phyloP scores from a whole-genome alignment of 2,329 filamentous ascomycete genomes.

The Coleophoma eucalyptorum region DNA sequence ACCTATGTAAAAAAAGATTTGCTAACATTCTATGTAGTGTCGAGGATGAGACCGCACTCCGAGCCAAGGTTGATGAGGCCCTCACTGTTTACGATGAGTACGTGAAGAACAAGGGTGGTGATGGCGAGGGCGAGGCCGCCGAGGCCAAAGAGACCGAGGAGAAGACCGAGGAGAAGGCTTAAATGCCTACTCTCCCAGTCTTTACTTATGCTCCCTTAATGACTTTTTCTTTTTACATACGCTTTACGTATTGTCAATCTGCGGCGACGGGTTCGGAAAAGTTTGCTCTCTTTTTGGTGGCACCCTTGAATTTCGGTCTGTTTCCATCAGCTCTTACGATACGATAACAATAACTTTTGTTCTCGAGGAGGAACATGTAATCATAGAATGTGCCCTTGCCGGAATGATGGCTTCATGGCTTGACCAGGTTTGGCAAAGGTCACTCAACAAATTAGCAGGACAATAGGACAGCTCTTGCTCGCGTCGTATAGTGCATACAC shows the following conservation, averaged over 20 bases:
- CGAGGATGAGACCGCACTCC: conserved; percentile 83
- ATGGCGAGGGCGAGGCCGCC: conserved; percentile 30
- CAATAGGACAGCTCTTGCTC: conserved; percentile 1
- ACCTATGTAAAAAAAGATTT: background rate
- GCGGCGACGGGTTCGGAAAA: conserved; percentile 25
- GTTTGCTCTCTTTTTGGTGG: conserved; percentile 21
- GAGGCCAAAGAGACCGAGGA: conserved; percentile 48
- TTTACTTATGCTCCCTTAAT: background rate
- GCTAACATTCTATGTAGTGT: conserved; percentile 54
- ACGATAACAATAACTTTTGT: conserved; percentile 13
- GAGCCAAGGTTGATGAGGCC: conserved; percentile 95
- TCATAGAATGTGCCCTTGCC: conserved; percentile 21
- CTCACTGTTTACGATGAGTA: conserved; percentile 98
- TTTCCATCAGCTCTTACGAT: conserved; percentile 6
- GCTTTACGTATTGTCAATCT: conserved; percentile 24
- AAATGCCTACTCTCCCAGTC: conserved; percentile 27
- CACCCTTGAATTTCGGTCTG: conserved; percentile 18
- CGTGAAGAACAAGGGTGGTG: conserved; percentile 62
- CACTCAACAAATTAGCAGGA: conserved; percentile 9
- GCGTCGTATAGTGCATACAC: no score
- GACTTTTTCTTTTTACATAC: conserved; percentile 7
- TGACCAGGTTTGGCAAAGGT: conserved; percentile 12
- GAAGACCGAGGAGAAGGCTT: conserved; percentile 49
- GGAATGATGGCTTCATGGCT: conserved; percentile 5
- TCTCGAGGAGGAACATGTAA: conserved; percentile 21